Percentiles rank a stretch among this genome's conserved stretches.
These are phyloP conservation scores for Reticulascus tulasneorum DNA, from an alignment of 2,329 filamentous ascomycete genomes.

Conservation along the genomic window DNA sequence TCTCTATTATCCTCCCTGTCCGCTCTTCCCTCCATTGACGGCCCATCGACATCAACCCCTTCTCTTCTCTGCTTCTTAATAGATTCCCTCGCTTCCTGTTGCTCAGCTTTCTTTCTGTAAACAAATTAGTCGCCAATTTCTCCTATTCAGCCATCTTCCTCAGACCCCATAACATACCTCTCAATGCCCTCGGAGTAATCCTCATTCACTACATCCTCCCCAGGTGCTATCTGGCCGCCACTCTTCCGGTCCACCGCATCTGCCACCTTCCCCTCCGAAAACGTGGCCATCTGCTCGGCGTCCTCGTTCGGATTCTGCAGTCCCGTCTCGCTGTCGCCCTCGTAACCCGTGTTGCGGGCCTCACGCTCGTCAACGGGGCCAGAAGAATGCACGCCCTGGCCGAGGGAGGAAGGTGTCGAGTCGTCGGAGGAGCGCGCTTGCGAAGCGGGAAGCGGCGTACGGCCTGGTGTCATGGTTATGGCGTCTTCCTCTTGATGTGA, in stretches of 20 bases:
- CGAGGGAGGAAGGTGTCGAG: slow-evolving; percentile 16
- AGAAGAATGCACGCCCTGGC: slow-evolving; percentile 13
- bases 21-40: slow-evolving; percentile 1
- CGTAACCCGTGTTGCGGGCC: slow-evolving; percentile 9
- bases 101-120: slow-evolving; percentile 18
- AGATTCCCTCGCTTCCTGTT: slow-evolving; percentile 16
- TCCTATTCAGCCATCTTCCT: not conserved
- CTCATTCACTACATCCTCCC: slow-evolving; percentile 13
- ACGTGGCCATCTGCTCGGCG: slow-evolving; percentile 19
- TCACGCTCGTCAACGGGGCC: slow-evolving; percentile 16
- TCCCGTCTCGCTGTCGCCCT: not conserved
- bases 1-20: slow-evolving; percentile 6
- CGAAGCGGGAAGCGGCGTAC: slow-evolving; percentile 6
- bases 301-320: slow-evolving; percentile 19
- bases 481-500: not conserved
- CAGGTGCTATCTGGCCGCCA: slow-evolving; percentile 17
- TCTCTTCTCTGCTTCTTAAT: slow-evolving; percentile 13
- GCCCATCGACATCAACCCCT: slow-evolving; percentile 17
- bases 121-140: not conserved
- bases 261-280: slow-evolving; percentile 20
- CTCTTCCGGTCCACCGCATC: slow-evolving; percentile 20
- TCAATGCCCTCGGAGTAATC: slow-evolving; percentile 17
- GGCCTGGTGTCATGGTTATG: slow-evolving; percentile 8
- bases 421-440: slow-evolving; percentile 7
- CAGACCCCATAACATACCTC: slow-evolving; percentile 5